Base-by-base conservation (phyloP, 139 green algal genomes). In the Haematococcus sp. region DNA sequence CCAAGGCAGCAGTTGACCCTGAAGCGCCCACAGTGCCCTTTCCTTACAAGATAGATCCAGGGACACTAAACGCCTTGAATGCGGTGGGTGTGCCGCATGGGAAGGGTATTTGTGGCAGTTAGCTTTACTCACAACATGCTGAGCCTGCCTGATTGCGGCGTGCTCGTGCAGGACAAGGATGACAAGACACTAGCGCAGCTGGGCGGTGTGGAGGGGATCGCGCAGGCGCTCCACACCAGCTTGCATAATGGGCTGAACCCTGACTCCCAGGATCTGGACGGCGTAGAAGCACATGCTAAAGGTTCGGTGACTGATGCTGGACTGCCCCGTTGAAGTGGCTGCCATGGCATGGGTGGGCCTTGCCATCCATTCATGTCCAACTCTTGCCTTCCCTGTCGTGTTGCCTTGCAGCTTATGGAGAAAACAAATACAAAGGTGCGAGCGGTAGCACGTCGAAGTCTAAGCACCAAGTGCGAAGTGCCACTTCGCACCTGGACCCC, bases 81-180 rank as follows among this genome's bases (percentile, higher is more conserved):
- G 20, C 31, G 61, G 61, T 68, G 40, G 32, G 61, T 51, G 9
- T 51, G 32, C 31, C 11, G 61, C 61, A 5, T 31, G 52, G 27
- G 3, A 35, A 19, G 25, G 5, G 2, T 31, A n/a, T 3, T 27
- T 9, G 3, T 30, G 61, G 32, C 33, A 22, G 16, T 68, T 51
- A 9, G 5, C 31, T n/a, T 9, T n/a, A 49, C 61, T 52, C 32
- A 34, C 25, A 23, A 33, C 4, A 40, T 19, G 32, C 61, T 68
- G 61, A 49, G 11, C 7, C 32, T 51, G 17, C 31, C 25, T 3
- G 20, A 11, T 4, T 3, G 2, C 32, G 28, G 22, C 32, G 30
- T 51, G 52, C 22, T 51, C 33, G 13, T 31, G n/a, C 87, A 96
- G 91, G 77, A 88, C 28, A 96, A 94, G 54, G 81, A 92, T 49